Evolutionary conservation across 2,329 filamentous ascomycete species (phyloP), one percentile per base, ranked within the genome.

Genomic region (Sclerotinia nivalis): DNA sequence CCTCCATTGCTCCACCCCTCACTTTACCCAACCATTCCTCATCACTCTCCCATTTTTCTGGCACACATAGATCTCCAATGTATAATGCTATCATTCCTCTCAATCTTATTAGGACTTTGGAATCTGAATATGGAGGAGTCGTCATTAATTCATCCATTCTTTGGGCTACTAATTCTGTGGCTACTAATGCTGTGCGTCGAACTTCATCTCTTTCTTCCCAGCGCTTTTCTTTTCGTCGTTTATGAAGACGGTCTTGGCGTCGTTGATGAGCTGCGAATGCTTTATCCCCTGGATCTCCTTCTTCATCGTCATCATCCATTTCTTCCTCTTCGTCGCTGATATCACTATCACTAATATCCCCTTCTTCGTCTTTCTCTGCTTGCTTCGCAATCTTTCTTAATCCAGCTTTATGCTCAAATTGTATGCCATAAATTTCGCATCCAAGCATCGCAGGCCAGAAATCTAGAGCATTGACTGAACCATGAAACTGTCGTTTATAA

Each of bases 371-470:
- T 34, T 72, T 68, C 12, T 77, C 70, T 9, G 64, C 67, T 13
- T 81, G 78, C 13, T 77, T 79, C 6, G 74, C 76, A 15, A 84
- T 73, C 15, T 76, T 78, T 68, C 82, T 78, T 50, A 86, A 76
- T 15, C 80, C 84, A 65, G 78, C 77, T 68, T 79, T 81, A 76
- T 86, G 86, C 81, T 88, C 88, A 60, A 87, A 83, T 76, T 92
- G 87, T 1, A 89, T 83, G 72, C 91, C 88, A 78, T 93, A 94
- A 66, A 97, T 86, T 87, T 96, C 95, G 59, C 93, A 86, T 62
- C 89, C 89, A 74, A 95, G 89, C 81, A 97, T 86, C 20, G 91
- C 91, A 20, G 92, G 89, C 81, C 93, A 94, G 78, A 97, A 97
- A 71, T 93, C 89, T 50, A 91, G 78, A 15, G 92, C 88, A 73